These are phyloP conservation scores for Chionographis japonica DNA, from an alignment of 106 monocot species.

Conservation along the genomic window DNA sequence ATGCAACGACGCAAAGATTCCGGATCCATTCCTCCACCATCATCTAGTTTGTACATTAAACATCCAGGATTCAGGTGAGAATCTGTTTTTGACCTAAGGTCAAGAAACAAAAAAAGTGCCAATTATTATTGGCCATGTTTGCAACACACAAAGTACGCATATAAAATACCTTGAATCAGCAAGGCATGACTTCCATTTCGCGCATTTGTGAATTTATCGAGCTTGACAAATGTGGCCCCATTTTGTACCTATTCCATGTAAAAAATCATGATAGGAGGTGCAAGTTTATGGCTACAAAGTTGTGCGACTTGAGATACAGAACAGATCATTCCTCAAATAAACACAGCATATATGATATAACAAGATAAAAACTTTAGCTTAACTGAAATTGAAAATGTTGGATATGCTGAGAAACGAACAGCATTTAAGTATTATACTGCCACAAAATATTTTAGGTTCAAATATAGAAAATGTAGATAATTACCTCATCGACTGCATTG, in stretches of 20 bases:
- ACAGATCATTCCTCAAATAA: neutral
- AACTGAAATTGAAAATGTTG: no score
- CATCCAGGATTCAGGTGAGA: no score
- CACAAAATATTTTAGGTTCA: no score
- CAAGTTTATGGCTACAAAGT: neutral
- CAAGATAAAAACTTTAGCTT: no score
- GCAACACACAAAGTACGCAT: neutral
- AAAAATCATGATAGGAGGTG: neutral
- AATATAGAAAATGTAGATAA: neutral
- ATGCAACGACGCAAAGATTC: conserved; percentile 71
- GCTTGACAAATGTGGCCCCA: conserved; percentile 66
- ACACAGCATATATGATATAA: neutral
- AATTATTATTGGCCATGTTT: neutral
- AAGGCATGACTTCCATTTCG: conserved; percentile 37
- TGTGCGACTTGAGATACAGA: neutral
- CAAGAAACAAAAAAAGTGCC: neutral
- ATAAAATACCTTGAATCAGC: conserved; percentile 61
- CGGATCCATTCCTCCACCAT: conserved; percentile 95
- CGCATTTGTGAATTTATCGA: conserved; percentile 51
- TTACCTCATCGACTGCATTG: conserved; percentile 96
- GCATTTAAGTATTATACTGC: no score
- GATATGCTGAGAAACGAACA: no score
- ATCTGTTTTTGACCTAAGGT: neutral
- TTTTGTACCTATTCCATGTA: conserved; percentile 46
- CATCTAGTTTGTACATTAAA: conserved; percentile 37